Conservation (phyloP, 1,284 basidiomycete species). For the Athelia sp. region DNA sequence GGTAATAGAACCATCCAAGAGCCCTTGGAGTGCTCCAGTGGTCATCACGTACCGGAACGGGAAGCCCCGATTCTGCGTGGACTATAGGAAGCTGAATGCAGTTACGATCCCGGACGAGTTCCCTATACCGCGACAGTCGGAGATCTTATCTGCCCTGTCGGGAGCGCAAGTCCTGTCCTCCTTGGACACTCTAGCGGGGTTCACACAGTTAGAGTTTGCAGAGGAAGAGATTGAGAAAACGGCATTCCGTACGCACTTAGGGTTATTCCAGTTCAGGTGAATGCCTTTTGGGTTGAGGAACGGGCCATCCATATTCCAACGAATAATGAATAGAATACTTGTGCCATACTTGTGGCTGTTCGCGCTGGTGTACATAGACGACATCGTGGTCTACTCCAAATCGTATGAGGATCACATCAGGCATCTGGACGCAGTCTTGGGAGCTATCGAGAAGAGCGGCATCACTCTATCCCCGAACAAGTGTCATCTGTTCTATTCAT, state of each 20-base stretch:
- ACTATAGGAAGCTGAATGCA: conserved; percentile 29
- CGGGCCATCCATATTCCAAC: conserved; percentile 34
- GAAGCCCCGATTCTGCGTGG: conserved; percentile 25
- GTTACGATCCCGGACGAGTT: conserved; percentile 33
- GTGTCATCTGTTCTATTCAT: conserved; percentile 28
- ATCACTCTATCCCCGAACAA: conserved; percentile 32
- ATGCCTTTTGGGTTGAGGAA: conserved; percentile 40
- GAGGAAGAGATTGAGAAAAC: conserved; percentile 26
- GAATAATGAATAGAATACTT: conserved; percentile 32
- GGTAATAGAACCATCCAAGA: conserved; percentile 25
- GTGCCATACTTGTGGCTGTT: conserved; percentile 34
- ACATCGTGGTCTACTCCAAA: conserved; percentile 31
- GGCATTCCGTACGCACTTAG: conserved; percentile 33
- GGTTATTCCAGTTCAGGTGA: conserved; percentile 32
- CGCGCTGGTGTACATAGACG: conserved; percentile 30
- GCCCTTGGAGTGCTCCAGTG: conserved; percentile 28
- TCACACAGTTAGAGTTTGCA: conserved; percentile 30
- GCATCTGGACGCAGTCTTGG: conserved; percentile 25
- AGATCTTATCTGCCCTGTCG: conserved; percentile 28
- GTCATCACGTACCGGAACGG: conserved; percentile 27
- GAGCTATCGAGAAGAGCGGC: conserved; percentile 19
- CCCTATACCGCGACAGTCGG: conserved; percentile 31
- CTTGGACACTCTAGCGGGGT: conserved; percentile 33
- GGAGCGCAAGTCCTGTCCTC: conserved; percentile 28
- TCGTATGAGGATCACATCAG: conserved; percentile 27